Evolutionary conservation across 2,329 filamentous ascomycete species (phyloP).

Genomic region (Talaromyces sp.): DNA sequence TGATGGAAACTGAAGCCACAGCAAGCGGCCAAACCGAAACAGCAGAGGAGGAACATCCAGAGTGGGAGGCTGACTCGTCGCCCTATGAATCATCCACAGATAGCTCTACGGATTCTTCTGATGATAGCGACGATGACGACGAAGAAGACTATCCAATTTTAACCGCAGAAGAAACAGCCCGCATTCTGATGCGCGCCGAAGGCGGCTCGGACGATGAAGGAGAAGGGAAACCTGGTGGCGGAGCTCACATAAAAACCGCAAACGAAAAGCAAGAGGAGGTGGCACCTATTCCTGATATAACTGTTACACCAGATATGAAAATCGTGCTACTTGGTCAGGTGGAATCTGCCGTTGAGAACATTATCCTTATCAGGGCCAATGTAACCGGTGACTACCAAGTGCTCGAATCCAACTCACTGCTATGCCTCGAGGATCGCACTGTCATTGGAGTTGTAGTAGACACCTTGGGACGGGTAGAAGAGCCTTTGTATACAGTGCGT

Average conservation of each 20-base stretch:
- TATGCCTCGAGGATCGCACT: constrained; percentile 71
- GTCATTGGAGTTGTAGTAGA: constrained; percentile 81
- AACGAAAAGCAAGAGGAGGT: constrained; percentile 68
- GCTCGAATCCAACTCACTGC: constrained; percentile 74
- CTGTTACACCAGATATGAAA: constrained; percentile 70
- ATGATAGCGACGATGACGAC: constrained; percentile 44
- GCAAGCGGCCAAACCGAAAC: constrained; percentile 28
- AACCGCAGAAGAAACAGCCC: constrained; percentile 75
- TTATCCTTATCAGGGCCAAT: constrained; percentile 72
- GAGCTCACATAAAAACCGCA: constrained; percentile 64
- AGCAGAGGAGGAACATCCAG: constrained; percentile 55
- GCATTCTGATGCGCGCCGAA: constrained; percentile 79
- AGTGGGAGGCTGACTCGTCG: constrained; percentile 81
- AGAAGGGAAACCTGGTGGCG: constrained; percentile 46
- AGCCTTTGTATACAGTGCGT: constrained; percentile 78
- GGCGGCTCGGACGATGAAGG: constrained; percentile 74
- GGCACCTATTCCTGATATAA: constrained; percentile 70
- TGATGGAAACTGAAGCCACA: constrained; percentile 9
- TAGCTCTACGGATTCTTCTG: constrained; percentile 60
- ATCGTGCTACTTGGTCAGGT: constrained; percentile 72
- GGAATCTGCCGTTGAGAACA: constrained; percentile 72
- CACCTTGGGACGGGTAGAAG: constrained; percentile 77
- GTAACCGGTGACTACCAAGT: constrained; percentile 78
- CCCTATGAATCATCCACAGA: constrained; percentile 64
- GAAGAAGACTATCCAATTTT: constrained; percentile 65